These are phyloP conservation scores for Mycosarcoma maydis DNA, from an alignment of 1,284 basidiomycete species.

Conservation along the genomic window DNA sequence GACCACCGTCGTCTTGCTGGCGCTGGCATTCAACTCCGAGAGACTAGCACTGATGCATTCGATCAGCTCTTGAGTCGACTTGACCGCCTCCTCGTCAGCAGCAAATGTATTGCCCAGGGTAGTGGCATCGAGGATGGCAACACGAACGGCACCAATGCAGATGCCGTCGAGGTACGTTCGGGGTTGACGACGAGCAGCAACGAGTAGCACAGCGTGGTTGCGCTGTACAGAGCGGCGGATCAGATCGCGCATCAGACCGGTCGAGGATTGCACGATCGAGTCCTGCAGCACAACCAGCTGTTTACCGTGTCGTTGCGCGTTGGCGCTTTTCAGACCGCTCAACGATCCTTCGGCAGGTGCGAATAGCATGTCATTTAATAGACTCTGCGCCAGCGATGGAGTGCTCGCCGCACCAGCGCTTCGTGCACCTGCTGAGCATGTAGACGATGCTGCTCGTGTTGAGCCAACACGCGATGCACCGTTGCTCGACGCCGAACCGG, in stretches of 20 bases:
- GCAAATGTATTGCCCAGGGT: conserved; percentile 15
- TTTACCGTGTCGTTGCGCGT: conserved; percentile 39
- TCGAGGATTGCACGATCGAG: conserved; percentile 48
- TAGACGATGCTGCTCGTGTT: not conserved
- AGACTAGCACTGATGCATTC: conserved; percentile 6
- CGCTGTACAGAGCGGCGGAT: conserved; percentile 23
- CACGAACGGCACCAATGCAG: conserved; percentile 1
- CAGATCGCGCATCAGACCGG: conserved; percentile 41
- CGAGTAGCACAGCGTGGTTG: conserved; percentile 26
- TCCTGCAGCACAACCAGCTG: conserved; percentile 56
- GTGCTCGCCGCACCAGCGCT: conserved; percentile 29
- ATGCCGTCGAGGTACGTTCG: conserved; percentile 29
- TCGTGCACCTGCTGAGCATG: not conserved
- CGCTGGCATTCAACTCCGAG: not conserved
- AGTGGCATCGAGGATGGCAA: conserved; percentile 29
- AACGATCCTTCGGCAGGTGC: conserved; percentile 26
- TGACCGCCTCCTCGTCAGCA: conserved; percentile 3
- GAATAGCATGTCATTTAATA: conserved; percentile 31
- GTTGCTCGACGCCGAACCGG: not conserved
- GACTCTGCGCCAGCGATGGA: conserved; percentile 33
- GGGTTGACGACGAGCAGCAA: conserved; percentile 20
- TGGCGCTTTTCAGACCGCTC: conserved; percentile 19
- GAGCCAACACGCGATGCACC: not conserved
- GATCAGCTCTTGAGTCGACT: conserved; percentile 6
- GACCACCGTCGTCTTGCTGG: conserved; percentile 32